Percentiles rank a stretch among this genome's conserved stretches.
Conservation (phyloP, 176 grass and related monocot species). For the Bonia amplexicaulis region DNA sequence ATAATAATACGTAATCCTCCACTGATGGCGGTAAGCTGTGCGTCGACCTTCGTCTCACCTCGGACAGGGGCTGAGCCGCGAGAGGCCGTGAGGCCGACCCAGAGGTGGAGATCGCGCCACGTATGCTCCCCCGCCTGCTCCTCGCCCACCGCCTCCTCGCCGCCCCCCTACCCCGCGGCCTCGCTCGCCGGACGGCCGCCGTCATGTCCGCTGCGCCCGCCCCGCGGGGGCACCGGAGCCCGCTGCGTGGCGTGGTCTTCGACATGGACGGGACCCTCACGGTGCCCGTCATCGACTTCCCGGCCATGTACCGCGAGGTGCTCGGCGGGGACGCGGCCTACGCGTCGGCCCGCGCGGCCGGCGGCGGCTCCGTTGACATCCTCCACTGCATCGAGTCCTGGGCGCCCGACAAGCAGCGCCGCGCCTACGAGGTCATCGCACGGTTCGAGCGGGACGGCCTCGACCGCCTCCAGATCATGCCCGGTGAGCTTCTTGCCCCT, state of each 20-base stretch:
- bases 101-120: conserved; percentile 23
- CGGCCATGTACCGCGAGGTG: conserved; percentile 82
- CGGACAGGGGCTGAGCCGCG: background rate
- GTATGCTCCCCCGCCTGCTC: conserved; percentile 34
- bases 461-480: conserved; percentile 94
- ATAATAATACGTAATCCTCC: background rate
- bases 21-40: background rate
- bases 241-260: conserved; percentile 77
- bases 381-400: conserved; percentile 69
- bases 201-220: conserved; percentile 21
- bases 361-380: conserved; percentile 67
- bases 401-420: conserved; percentile 55
- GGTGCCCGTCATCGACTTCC: conserved; percentile 90
- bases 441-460: conserved; percentile 77
- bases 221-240: background rate
- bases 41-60: background rate
- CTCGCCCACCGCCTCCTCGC: conserved; percentile 13
- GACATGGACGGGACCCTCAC: conserved; percentile 98
- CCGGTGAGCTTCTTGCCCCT: conserved; percentile 32
- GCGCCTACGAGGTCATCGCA: conserved; percentile 76
- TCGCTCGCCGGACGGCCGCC: background rate
- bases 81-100: background rate
- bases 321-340: conserved; percentile 63
- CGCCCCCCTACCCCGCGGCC: background rate
- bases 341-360: conserved; percentile 37